These are phyloP conservation scores for Salix viminalis DNA, from an alignment of 345 rosid species.

Conservation along the genomic window DNA sequence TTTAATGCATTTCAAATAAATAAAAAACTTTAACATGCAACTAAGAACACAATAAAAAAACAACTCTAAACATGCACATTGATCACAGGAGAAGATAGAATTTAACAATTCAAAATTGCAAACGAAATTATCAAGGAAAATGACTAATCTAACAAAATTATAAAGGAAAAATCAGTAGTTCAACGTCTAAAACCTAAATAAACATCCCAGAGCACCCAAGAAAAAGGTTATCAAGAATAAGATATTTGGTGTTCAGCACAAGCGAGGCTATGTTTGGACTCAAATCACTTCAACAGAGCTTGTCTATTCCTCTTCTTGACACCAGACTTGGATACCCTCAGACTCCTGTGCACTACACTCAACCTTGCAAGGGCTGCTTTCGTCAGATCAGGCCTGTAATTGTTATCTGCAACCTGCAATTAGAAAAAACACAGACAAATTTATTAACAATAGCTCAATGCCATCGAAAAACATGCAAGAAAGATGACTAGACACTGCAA, in stretches of 20 bases:
- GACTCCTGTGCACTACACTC: conserved; percentile 70
- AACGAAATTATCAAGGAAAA: neutral
- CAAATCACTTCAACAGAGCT: conserved; percentile 18
- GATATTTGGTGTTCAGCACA: neutral
- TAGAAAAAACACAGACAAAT: neutral
- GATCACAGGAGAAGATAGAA: too few species aligned
- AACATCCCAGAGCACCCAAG: neutral
- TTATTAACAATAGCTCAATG: neutral
- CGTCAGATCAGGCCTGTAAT: conserved; percentile 88
- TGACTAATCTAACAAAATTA: neutral
- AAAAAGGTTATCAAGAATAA: neutral
- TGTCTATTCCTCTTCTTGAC: conserved; percentile 91
- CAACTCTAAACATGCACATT: too few species aligned
- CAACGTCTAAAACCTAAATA: neutral
- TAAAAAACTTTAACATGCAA: too few species aligned
- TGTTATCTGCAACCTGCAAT: conserved; percentile 68
- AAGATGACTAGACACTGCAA: neutral
- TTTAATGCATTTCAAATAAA: too few species aligned
- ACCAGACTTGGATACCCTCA: conserved; percentile 83
- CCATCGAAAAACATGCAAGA: neutral
- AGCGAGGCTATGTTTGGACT: neutral
- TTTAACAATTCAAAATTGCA: neutral
- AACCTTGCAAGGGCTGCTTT: conserved; percentile 85
- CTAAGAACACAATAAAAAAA: too few species aligned
- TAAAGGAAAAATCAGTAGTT: neutral